Evolutionary conservation across 345 rosid genomes (phyloP).

Genomic region (Citrus glauca): DNA sequence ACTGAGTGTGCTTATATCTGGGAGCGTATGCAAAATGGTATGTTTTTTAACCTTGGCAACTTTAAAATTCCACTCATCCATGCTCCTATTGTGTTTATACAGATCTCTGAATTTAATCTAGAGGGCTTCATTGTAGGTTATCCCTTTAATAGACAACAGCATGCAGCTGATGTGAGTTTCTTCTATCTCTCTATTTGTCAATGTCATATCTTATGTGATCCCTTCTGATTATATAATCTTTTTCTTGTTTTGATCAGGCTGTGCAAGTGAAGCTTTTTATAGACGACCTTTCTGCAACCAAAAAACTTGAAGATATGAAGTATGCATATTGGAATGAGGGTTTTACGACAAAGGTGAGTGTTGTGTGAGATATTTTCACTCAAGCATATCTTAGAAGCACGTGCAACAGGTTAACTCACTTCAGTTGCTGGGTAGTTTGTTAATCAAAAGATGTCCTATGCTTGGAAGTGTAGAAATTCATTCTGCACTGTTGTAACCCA

Average conservation of each 20-base stretch:
- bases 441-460: not conserved
- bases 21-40: not conserved
- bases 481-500: not conserved
- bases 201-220: not conserved
- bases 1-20: not conserved
- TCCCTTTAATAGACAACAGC: slow-evolving; percentile 44
- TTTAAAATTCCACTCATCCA: not conserved
- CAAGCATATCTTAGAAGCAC: not conserved
- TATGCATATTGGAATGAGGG: slow-evolving; percentile 78
- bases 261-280: slow-evolving; percentile 53
- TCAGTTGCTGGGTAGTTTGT: not conserved
- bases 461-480: not conserved
- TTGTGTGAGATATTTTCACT: not conserved
- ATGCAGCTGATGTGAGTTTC: slow-evolving; percentile 36
- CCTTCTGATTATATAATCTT: not conserved
- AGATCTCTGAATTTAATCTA: slow-evolving; percentile 62
- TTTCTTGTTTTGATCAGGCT: slow-evolving; percentile 37
- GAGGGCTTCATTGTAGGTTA: slow-evolving; percentile 70
- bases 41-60: slow-evolving; percentile 2
- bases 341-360: slow-evolving; percentile 64
- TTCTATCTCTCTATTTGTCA: not conserved
- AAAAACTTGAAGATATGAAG: slow-evolving; percentile 52
- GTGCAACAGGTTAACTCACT: not conserved
- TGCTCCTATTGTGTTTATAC: slow-evolving; percentile 21
- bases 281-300: slow-evolving; percentile 55